Evolutionary conservation across 1,284 basidiomycete genomes (phyloP).

Genomic region (Ustilago curta): DNA sequence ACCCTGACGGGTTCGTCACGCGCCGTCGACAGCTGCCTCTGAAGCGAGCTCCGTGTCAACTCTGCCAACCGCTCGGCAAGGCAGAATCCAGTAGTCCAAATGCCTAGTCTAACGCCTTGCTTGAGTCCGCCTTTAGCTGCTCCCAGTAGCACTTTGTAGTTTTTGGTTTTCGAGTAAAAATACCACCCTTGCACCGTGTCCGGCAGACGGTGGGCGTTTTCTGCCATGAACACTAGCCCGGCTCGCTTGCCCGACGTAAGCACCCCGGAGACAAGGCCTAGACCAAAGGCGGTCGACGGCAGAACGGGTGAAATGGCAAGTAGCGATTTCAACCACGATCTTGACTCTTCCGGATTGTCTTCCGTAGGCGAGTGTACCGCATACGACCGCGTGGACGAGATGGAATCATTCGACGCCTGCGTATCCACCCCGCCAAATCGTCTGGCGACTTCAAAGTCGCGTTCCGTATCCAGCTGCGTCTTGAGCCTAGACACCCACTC

Average conservation of each 20-base stretch:
- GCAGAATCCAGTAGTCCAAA: conserved; percentile 60
- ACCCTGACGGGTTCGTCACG: conserved; percentile 14
- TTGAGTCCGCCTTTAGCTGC: conserved; percentile 55
- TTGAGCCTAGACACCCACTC: conserved; percentile 45
- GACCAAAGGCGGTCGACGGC: conserved; percentile 48
- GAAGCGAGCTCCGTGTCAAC: conserved; percentile 13
- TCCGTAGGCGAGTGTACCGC: conserved; percentile 31
- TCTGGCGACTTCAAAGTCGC: conserved; percentile 41
- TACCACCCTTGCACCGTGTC: conserved; percentile 69
- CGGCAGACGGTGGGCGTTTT: conserved; percentile 67
- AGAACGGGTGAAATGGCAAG: conserved; percentile 46
- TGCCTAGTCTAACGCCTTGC: conserved; percentile 50
- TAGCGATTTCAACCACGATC: conserved; percentile 8
- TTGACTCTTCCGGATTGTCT: conserved; percentile 14
- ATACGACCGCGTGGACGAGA: conserved; percentile 20
- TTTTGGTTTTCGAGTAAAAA: conserved; percentile 69
- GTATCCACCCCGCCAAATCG: conserved; percentile 20
- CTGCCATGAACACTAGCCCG: conserved; percentile 64
- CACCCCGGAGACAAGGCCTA: conserved; percentile 63
- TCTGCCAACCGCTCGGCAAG: conserved; percentile 47
- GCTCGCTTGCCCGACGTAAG: conserved; percentile 51
- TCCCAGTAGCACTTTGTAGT: conserved; percentile 64
- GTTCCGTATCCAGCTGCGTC: conserved; percentile 42
- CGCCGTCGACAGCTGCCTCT: conserved; percentile 8
- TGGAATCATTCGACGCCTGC: conserved; percentile 26